phyloP scores from a whole-genome alignment of 768 basidiomycete genomes.

The Harrya chromipes region DNA sequence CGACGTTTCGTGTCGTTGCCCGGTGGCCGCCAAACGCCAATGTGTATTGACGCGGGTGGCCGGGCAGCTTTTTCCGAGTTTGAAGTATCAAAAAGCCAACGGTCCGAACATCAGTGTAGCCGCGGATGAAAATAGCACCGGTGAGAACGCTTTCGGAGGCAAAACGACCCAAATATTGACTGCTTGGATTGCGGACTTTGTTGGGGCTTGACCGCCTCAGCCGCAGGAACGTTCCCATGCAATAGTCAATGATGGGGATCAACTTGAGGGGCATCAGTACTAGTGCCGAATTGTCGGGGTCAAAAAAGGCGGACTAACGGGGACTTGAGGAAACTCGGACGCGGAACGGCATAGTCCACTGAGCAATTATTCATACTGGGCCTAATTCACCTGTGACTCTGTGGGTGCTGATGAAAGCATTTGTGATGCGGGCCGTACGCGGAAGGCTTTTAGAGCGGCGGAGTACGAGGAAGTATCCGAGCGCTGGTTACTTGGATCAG shows the following conservation, averaged over 20 bases:
- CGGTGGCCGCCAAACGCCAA: conserved; percentile 7
- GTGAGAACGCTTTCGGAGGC: conserved; percentile 23
- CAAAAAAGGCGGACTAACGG: conserved; percentile 6
- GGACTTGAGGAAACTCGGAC: conserved; percentile 16
- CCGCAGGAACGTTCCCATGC: conserved; percentile 21
- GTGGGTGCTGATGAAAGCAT: conserved; percentile 8
- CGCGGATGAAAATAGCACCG: conserved; percentile 18
- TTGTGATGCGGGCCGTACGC: conserved; percentile 18
- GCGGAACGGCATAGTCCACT: conserved; percentile 6
- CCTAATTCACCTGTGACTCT: conserved; percentile 11
- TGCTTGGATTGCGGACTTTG: conserved; percentile 21
- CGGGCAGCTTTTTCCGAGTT: conserved; percentile 7
- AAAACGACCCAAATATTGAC: conserved; percentile 6
- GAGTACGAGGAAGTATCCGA: conserved; percentile 18
- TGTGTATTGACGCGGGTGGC: conserved; percentile 15
- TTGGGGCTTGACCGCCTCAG: conserved; percentile 15
- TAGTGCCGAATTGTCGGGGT: conserved; percentile 2
- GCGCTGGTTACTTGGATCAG: conserved; percentile 7
- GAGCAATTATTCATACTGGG: conserved; percentile 13
- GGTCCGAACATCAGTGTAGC: background rate
- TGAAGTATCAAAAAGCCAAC: conserved; percentile 7
- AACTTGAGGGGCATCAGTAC: background rate
- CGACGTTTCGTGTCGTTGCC: conserved; percentile 1
- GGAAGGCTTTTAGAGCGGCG: conserved; percentile 23
- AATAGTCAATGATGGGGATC: conserved; percentile 8